A percentile compares a stretch with the other conserved stretches of the same genome.
Evolutionary conservation across 257 asterid genomes (phyloP).

Genomic region (Perilla frutescens): DNA sequence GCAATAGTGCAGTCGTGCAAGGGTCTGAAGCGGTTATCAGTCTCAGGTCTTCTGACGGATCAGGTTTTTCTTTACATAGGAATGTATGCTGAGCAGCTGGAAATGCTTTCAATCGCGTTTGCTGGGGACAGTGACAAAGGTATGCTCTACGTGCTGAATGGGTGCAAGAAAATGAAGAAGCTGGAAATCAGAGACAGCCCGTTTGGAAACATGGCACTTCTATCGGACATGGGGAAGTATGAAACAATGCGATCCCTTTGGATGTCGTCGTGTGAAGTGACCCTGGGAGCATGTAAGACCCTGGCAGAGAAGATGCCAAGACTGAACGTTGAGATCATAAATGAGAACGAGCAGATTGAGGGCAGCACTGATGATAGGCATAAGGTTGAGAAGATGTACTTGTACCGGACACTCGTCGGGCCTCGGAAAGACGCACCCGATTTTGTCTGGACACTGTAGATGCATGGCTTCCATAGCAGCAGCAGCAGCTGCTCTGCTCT

Average conservation of each 20-base stretch:
- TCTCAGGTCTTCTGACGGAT: constrained; percentile 79
- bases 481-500: neutral
- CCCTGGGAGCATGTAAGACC: constrained; percentile 77
- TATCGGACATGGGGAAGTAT: constrained; percentile 84
- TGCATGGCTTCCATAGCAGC: neutral
- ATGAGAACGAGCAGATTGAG: constrained; percentile 56
- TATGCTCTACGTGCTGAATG: constrained; percentile 74
- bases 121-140: constrained; percentile 87
- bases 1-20: constrained; percentile 86
- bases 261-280: constrained; percentile 91
- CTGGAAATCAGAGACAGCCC: constrained; percentile 86
- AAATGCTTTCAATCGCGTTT: constrained; percentile 82
- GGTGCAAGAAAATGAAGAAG: constrained; percentile 83
- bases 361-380: constrained; percentile 48
- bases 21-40: constrained; percentile 76
- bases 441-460: constrained; percentile 72
- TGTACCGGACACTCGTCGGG: constrained; percentile 80
- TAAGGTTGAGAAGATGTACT: constrained; percentile 74
- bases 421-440: constrained; percentile 73
- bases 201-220: constrained; percentile 77
- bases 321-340: constrained; percentile 75
- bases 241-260: constrained; percentile 99
- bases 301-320: constrained; percentile 81
- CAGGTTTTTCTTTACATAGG: constrained; percentile 81
- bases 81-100: constrained; percentile 84